phyloP scores from a whole-genome alignment of 257 asterid species.

The Solanum gandarillasii region DNA sequence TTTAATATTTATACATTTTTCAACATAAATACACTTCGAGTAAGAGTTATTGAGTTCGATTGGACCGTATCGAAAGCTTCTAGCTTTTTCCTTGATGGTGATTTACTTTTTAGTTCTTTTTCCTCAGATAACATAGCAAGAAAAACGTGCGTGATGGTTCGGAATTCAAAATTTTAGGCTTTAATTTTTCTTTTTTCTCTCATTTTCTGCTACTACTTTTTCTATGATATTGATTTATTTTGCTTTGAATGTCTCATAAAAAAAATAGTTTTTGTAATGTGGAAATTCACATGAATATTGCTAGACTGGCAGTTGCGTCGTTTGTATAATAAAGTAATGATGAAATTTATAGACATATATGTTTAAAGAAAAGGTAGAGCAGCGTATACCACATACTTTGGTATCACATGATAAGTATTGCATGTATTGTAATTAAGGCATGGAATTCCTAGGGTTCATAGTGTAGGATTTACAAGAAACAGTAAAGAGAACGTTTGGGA shows the following conservation, averaged over 20 bases:
- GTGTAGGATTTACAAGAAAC: too few relatives aligned
- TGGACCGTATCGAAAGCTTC: fast-evolving
- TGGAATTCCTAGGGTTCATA: neutral
- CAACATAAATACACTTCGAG: too few relatives aligned
- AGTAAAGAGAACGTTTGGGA: too few relatives aligned
- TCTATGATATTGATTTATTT: too few relatives aligned
- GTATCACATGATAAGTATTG: neutral
- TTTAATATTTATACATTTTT: neutral
- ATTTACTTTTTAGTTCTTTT: neutral
- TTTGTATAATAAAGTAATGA: neutral
- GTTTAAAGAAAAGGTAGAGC: neutral
- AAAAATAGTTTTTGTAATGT: neutral
- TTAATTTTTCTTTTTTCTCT: neutral
- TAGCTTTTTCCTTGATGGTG: neutral
- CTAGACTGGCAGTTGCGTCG: neutral
- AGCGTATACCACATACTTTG: neutral
- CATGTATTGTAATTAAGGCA: neutral
- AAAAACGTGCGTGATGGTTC: neutral
- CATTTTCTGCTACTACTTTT: neutral
- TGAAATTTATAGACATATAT: neutral
- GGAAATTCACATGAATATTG: neutral
- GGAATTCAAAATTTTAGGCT: neutral
- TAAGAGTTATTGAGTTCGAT: neutral
- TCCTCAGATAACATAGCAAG: neutral
- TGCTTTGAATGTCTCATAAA: neutral